A percentile compares a stretch with the other conserved stretches of the same genome.
These are phyloP conservation scores for Cladophialophora immunda DNA, from an alignment of 2,329 filamentous ascomycete species.

Conservation along the genomic window DNA sequence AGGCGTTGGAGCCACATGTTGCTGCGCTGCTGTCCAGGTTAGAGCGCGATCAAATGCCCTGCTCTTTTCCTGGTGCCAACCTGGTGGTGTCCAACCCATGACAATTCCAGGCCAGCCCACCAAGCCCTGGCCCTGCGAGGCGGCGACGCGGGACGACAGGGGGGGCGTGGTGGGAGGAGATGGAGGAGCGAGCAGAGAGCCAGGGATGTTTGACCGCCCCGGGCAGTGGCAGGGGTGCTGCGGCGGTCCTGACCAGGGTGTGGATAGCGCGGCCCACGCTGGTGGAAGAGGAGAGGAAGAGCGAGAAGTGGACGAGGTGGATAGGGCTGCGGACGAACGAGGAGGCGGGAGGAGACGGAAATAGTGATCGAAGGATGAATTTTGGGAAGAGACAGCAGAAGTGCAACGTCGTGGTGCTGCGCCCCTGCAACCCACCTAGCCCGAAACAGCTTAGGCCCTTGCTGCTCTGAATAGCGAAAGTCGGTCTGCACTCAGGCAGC, in stretches of 20 bases:
- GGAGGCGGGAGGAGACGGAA: constrained; percentile 27
- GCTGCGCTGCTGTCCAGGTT: constrained; percentile 5
- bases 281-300: constrained; percentile 26
- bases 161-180: constrained; percentile 7
- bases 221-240: constrained; percentile 17
- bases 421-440: constrained; percentile 31
- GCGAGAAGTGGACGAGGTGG: constrained; percentile 11
- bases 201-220: constrained; percentile 30
- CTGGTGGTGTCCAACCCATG: constrained; percentile 5
- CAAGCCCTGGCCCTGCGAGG: constrained; percentile 25
- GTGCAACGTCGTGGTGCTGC: constrained; percentile 36
- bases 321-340: constrained; percentile 20
- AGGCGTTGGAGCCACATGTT: constrained; percentile 18
- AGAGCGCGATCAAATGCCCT: background rate
- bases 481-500: constrained; percentile 26
- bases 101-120: constrained; percentile 19
- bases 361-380: constrained; percentile 31
- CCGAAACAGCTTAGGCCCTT: constrained; percentile 10
- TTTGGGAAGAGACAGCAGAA: constrained; percentile 23
- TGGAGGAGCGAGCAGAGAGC: constrained; percentile 15
- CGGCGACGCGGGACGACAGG: constrained; percentile 27
- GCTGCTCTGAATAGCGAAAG: constrained; percentile 29
- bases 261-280: constrained; percentile 22
- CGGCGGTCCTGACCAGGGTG: constrained; percentile 23
- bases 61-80: background rate